phyloP scores from a whole-genome alignment of 1,284 basidiomycete species.

The Takashimella koratensis region DNA sequence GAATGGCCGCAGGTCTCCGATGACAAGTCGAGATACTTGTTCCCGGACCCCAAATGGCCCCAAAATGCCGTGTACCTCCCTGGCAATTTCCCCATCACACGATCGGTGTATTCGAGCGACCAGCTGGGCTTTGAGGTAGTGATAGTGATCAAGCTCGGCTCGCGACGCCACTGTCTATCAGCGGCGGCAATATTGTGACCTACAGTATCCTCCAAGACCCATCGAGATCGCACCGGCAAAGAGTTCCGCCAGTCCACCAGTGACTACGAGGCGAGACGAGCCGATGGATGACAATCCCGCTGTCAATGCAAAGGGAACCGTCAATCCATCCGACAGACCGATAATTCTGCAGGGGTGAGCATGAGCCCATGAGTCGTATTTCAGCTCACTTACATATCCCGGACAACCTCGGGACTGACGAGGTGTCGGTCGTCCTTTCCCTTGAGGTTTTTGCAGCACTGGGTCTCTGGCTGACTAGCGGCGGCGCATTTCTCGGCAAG shows the following conservation, averaged over 20 bases:
- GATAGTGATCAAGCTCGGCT: slow-evolving; percentile 88
- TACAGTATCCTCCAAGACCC: slow-evolving; percentile 92
- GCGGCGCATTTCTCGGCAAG: too few relatives aligned
- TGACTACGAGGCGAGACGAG: slow-evolving; percentile 77
- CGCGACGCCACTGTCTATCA: too few relatives aligned
- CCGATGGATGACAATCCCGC: slow-evolving; percentile 80
- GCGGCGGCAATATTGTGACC: too few relatives aligned
- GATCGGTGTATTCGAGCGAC: slow-evolving; percentile 74
- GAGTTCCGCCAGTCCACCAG: slow-evolving; percentile 85
- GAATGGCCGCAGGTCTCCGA: slow-evolving; percentile 63
- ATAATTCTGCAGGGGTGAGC: slow-evolving; percentile 80
- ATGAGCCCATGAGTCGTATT: not conserved
- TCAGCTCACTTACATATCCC: slow-evolving; percentile 41
- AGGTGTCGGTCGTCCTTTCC: slow-evolving; percentile 46
- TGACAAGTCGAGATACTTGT: slow-evolving; percentile 31
- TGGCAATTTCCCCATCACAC: slow-evolving; percentile 86
- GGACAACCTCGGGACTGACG: slow-evolving; percentile 45
- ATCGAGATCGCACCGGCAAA: slow-evolving; percentile 87
- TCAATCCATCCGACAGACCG: slow-evolving; percentile 87
- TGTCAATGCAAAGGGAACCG: slow-evolving; percentile 84
- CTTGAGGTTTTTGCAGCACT: slow-evolving; percentile 42
- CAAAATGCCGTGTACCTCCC: not conserved
- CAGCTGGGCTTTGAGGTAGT: slow-evolving; percentile 69
- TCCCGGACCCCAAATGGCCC: not conserved
- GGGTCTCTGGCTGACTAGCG: too few relatives aligned